Conservation (phyloP, 129 eudicot species). For the Chrysanthemum seticuspe region DNA sequence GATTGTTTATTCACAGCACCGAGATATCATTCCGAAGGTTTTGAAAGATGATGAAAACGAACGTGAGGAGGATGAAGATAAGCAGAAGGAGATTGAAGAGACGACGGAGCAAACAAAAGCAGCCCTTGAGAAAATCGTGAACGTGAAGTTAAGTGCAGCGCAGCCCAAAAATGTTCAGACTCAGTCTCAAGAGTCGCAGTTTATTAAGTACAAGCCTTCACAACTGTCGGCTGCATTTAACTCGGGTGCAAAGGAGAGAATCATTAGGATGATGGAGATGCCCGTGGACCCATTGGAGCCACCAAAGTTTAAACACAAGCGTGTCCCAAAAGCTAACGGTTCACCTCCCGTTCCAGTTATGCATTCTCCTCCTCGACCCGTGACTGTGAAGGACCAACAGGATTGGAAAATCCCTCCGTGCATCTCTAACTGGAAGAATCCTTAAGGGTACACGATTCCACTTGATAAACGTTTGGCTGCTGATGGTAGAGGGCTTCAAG, state of each 20-base stretch:
- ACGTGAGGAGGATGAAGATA: constrained; percentile 57
- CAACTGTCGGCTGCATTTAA: constrained; percentile 82
- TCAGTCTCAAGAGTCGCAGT: constrained; percentile 58
- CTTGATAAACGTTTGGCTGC: constrained; percentile 93
- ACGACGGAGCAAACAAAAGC: constrained; percentile 64
- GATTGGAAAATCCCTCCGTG: constrained; percentile 98
- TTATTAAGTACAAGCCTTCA: constrained; percentile 81
- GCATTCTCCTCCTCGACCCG: constrained; percentile 96
- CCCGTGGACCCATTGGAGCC: constrained; percentile 93
- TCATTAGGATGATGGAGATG: constrained; percentile 90
- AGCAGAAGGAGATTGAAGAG: constrained; percentile 75
- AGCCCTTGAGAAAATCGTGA: constrained; percentile 85
- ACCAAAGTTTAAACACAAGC: constrained; percentile 89
- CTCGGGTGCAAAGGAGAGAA: constrained; percentile 85
- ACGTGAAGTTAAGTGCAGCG: constrained; percentile 82
- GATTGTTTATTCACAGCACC: constrained; percentile 70
- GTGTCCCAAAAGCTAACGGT: constrained; percentile 85
- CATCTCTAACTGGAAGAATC: constrained; percentile 91
- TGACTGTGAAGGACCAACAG: constrained; percentile 88
- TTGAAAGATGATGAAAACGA: constrained; percentile 58
- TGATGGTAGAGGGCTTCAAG: constrained; percentile 92
- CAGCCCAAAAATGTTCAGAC: constrained; percentile 92
- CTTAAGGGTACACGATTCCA: constrained; percentile 86
- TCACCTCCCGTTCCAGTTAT: constrained; percentile 92
- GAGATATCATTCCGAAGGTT: constrained; percentile 72